Evolutionary conservation across 768 basidiomycete genomes (phyloP).

Genomic region (Scleroderma bovista): DNA sequence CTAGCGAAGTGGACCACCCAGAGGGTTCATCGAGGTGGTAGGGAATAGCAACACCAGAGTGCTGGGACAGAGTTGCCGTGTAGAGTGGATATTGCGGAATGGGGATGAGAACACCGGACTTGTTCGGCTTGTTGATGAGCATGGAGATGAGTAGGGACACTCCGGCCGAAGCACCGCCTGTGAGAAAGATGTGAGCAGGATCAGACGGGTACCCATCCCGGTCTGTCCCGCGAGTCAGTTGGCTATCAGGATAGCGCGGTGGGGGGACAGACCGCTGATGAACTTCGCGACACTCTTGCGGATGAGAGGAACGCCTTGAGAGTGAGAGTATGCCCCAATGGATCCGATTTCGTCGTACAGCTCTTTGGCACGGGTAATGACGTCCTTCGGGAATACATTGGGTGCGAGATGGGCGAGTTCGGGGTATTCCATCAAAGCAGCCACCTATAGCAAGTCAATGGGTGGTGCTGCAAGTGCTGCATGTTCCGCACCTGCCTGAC

Average conservation of each 20-base stretch:
- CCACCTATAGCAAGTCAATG: slow-evolving; percentile 50
- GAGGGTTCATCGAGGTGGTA: slow-evolving; percentile 84
- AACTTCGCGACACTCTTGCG: slow-evolving; percentile 85
- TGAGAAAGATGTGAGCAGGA: slow-evolving; percentile 88
- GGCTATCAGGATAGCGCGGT: background rate
- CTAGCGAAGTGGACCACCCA: slow-evolving; percentile 77
- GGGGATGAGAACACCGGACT: slow-evolving; percentile 83
- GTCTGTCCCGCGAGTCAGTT: slow-evolving; percentile 37
- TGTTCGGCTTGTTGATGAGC: slow-evolving; percentile 57
- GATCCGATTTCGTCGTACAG: slow-evolving; percentile 85
- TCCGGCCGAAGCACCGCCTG: slow-evolving; percentile 89
- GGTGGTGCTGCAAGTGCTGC: slow-evolving; percentile 1
- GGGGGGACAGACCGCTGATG: slow-evolving; percentile 59
- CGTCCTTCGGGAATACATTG: slow-evolving; percentile 79
- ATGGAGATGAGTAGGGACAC: slow-evolving; percentile 83
- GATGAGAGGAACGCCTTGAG: slow-evolving; percentile 87
- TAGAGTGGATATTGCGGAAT: slow-evolving; percentile 99
- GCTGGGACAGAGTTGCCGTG: slow-evolving; percentile 88
- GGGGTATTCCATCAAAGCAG: slow-evolving; percentile 90
- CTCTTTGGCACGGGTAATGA: slow-evolving; percentile 74
- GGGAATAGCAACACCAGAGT: slow-evolving; percentile 72
- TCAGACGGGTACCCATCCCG: slow-evolving; percentile 86
- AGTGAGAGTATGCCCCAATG: slow-evolving; percentile 93
- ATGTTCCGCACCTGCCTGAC: slow-evolving; percentile 66
- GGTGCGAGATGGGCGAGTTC: slow-evolving; percentile 73